A percentile compares a stretch with the other conserved stretches of the same genome.
Conservation (phyloP, 371 early-diverging fungal species). For the Nematocida sp. region DNA sequence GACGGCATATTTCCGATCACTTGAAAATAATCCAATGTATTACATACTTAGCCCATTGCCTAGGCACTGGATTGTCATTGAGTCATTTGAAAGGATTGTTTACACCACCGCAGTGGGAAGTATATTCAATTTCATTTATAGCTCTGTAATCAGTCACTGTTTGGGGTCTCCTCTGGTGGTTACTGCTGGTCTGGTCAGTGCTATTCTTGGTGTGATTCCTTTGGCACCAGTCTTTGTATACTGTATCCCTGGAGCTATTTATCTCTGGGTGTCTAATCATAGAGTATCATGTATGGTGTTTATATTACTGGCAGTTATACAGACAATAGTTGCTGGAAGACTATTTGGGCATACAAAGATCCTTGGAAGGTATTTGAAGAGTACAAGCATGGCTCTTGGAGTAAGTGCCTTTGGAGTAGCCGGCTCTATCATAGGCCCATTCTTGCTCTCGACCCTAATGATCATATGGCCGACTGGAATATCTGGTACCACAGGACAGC, state of each 20-base stretch:
- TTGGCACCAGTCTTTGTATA: conserved; percentile 10
- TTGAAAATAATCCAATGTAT: conserved; percentile 19
- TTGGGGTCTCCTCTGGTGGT: conserved; percentile 19
- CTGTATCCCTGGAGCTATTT: neutral
- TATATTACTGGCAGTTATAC: neutral
- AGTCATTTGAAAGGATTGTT: conserved; percentile 1
- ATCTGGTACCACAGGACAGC: neutral
- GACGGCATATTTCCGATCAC: neutral
- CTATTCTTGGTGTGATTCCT: conserved; percentile 15
- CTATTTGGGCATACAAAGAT: neutral
- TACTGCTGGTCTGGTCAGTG: neutral
- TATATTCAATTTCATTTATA: neutral
- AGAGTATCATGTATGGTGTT: neutral
- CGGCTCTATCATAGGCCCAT: conserved; percentile 35
- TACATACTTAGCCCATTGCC: conserved; percentile 17
- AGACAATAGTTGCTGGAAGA: neutral
- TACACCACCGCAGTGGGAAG: neutral
- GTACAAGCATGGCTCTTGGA: conserved; percentile 5
- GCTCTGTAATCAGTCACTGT: neutral
- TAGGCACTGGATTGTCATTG: neutral
- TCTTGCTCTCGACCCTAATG: conserved; percentile 24
- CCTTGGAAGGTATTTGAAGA: neutral
- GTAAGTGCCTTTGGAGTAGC: conserved; percentile 30
- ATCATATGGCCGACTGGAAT: neutral
- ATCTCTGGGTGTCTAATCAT: neutral